Conservation (phyloP, 768 basidiomycete genomes). For the Dacryopinax primogenitus region DNA sequence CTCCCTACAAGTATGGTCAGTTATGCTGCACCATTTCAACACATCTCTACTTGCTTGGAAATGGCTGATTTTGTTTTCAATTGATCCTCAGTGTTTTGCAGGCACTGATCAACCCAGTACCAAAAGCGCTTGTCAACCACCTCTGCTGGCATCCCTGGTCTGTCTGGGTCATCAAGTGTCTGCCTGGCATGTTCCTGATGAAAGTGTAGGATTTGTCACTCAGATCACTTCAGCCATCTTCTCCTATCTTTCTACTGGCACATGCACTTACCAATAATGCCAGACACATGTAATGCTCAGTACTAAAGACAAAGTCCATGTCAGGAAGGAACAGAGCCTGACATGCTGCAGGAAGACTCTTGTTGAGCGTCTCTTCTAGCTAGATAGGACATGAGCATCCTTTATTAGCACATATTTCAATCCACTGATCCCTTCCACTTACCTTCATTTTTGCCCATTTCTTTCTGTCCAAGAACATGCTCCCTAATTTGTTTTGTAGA, state of each 20-base stretch:
- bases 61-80: background rate
- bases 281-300: background rate
- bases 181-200: background rate
- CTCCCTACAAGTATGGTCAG: background rate
- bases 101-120: background rate
- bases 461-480: background rate
- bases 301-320: background rate
- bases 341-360: background rate
- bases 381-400: background rate
- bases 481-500: background rate
- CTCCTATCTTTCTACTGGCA: background rate
- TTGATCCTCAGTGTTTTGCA: background rate
- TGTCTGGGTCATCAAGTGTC: background rate
- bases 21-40: background rate
- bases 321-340: background rate
- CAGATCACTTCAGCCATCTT: background rate
- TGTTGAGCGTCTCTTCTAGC: background rate
- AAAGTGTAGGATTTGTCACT: background rate
- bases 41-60: background rate
- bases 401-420: too few relatives aligned
- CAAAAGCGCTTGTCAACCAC: background rate
- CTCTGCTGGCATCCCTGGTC: too few relatives aligned
- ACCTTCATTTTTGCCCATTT: background rate
- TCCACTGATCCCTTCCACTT: too few relatives aligned
- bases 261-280: background rate